Percentiles rank a stretch among this genome's conserved stretches.
These are phyloP conservation scores for Rhodotorula sp. DNA, from an alignment of 1,284 basidiomycete species.

Conservation along the genomic window DNA sequence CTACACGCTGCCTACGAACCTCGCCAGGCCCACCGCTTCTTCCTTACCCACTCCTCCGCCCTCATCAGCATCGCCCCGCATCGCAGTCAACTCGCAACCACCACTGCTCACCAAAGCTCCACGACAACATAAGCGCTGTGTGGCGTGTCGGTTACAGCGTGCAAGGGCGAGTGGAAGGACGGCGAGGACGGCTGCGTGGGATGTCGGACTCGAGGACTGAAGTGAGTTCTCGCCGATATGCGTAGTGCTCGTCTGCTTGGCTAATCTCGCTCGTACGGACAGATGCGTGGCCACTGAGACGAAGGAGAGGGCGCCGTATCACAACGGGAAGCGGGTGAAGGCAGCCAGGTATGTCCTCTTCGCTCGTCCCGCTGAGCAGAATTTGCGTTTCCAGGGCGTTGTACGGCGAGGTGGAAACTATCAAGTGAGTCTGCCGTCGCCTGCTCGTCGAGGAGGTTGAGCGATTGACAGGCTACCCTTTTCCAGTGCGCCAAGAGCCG, in stretches of 20 bases:
- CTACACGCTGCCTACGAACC: too few species aligned
- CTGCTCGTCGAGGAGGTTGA: too few species aligned
- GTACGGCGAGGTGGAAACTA: not conserved
- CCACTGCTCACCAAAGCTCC: not conserved
- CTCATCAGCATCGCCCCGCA: not conserved
- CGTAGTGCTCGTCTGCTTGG: not conserved
- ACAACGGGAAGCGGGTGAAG: slow-evolving; percentile 7
- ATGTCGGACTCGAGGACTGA: not conserved
- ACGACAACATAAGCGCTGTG: not conserved
- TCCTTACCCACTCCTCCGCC: not conserved
- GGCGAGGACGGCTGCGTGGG: not conserved
- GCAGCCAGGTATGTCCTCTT: not conserved
- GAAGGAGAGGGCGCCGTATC: not conserved
- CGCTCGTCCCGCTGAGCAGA: not conserved
- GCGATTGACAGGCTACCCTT: not conserved
- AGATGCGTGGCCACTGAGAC: not conserved
- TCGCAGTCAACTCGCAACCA: not conserved
- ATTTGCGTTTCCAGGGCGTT: not conserved
- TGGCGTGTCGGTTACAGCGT: not conserved
- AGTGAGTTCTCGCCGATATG: not conserved
- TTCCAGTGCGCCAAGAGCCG: not conserved
- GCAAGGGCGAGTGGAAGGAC: slow-evolving; percentile 7
- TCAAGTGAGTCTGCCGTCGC: too few species aligned
- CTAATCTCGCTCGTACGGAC: not conserved
- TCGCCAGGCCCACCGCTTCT: too few species aligned